Evolutionary conservation across 2,329 filamentous ascomycete genomes (phyloP), one percentile per base, ranked within the genome.

Genomic region (Tolypocladium tundrense): DNA sequence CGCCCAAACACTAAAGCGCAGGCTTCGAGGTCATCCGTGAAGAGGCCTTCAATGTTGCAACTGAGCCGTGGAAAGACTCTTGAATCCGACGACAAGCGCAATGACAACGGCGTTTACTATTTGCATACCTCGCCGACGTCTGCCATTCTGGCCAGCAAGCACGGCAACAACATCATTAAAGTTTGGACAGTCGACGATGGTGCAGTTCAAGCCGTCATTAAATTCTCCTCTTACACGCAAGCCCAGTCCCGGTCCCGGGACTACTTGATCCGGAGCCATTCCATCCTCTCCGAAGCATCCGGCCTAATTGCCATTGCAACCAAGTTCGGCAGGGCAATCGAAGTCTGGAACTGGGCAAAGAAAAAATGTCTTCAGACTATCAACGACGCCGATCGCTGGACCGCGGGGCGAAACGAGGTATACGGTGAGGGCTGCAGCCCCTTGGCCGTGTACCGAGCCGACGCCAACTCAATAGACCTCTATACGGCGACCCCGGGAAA

Each of bases 181-280:
- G 90, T 97, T 57, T 97, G 91, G 88, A 90, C 90, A 10, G 79
- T 87, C 16, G 86, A 90, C 60, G 87, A 91, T 67, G 91, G 92
- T 31, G 88, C 92, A 64, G 85, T 90, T 0, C 82, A 91, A 59
- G 67, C 61, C 56, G 61, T 62, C 42, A 66, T 76, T 66, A 76
- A 75, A 45, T 67, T 75, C 40, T 68, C 69, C 1, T 72, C 71
- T 11, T 75, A 75, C 59, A 73, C 72, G 1, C 72, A 72, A 16
- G 70, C 71, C 1, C 71, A 70, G 53, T 63, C 68, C 1, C 70
- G 73, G 0, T 73, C 70, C 5, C 70, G 73, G 57, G 73, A 76
- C 42, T 75, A 75, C 60, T 68, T 76, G 56, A 72, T 76, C n/a
- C 72, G 73, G 58, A 75, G 72, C 57, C 73, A 75, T 59, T 68